Base-by-base conservation (phyloP, 73 alveolate genomes). In the Paramecium pentaurelia region DNA sequence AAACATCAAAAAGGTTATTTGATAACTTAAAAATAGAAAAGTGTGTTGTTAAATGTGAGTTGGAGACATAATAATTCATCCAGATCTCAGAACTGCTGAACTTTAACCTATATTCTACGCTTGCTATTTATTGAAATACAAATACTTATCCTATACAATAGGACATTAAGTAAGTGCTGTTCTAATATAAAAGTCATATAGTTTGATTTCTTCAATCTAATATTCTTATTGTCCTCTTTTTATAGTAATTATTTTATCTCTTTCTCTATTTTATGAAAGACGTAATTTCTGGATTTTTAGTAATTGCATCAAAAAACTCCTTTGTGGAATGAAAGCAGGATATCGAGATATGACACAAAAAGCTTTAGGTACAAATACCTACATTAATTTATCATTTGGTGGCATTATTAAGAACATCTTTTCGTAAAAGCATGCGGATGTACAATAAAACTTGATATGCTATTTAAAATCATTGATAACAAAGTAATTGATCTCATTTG, bases 121-220 rank as follows among this genome's bases (percentile, higher is more conserved):
- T 80, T 80, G 27, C 44, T 42, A 32, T 7, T 32, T 80, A 44
- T 42, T 80, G 44, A 45, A 6, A 80, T 20, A 40, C 6, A 45
- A 36, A 25, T 80, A 80, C 91, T 80, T 80, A 36, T 80, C 91
- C 38, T 80, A 80, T 18, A 47, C 30, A 6, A 80, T 80, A 2
- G 91, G 91, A 80, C 91, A 80, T 80, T 80, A 45, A 45, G 49
- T 80, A 8, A 80, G 47, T 10, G 91, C 91, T 14, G 91, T 80
- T 25, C 91, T 37, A 25, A 80, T 80, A 27, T 80, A 80, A 27
- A 80, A 80, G 14, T 80, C 91, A 80, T 80, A 80, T 8, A 80
- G 58, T 27, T 80, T 80, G 27, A 80, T 80, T 25, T 80, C 91
- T 49, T 80, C 91, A 45, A 80, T 80, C 30, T 80, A 80, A 44